A percentile compares a stretch with the other conserved stretches of the same genome.
Evolutionary conservation across 2,329 filamentous ascomycete species (phyloP).

Genomic region (Pseudogymnoascus sp.): DNA sequence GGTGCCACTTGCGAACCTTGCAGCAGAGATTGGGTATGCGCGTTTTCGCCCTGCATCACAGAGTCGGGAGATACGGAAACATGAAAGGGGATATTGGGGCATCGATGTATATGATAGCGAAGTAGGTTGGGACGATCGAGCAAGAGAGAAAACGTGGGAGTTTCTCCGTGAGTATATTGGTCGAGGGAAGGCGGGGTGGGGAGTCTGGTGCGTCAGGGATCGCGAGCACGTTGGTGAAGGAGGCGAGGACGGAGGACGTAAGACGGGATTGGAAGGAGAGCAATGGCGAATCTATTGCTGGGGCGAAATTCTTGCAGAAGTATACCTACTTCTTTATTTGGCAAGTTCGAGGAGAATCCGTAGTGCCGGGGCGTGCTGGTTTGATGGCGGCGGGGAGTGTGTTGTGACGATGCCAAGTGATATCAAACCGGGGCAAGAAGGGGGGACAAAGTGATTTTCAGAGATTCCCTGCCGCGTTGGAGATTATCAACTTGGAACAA

Average conservation of each 20-base stretch:
- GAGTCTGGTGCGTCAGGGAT: conserved; percentile 48
- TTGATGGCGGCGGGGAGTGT: conserved; percentile 53
- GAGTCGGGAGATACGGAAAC: conserved; percentile 42
- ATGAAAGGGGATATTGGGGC: conserved; percentile 76
- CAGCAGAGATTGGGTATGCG: conserved; percentile 43
- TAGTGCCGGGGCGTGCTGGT: conserved; percentile 55
- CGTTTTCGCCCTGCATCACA: conserved; percentile 48
- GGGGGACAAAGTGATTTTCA: not conserved
- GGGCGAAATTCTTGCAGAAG: conserved; percentile 64
- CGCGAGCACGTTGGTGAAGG: not conserved
- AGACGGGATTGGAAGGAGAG: conserved; percentile 1
- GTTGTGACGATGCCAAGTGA: conserved; percentile 49
- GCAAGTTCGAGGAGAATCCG: conserved; percentile 60
- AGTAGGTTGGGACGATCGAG: conserved; percentile 42
- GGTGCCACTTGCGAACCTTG: conserved; percentile 45
- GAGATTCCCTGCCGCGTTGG: not conserved
- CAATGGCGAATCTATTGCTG: conserved; percentile 61
- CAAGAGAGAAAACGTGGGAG: conserved; percentile 53
- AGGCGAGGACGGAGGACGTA: not conserved
- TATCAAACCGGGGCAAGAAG: not conserved
- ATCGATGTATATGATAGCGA: conserved; percentile 43
- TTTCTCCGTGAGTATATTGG: conserved; percentile 55
- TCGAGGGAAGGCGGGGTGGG: conserved; percentile 59
- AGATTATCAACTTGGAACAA: not conserved
- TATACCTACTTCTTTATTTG: conserved; percentile 69